phyloP scores from a whole-genome alignment of 768 basidiomycete species.

The Russula compacta region DNA sequence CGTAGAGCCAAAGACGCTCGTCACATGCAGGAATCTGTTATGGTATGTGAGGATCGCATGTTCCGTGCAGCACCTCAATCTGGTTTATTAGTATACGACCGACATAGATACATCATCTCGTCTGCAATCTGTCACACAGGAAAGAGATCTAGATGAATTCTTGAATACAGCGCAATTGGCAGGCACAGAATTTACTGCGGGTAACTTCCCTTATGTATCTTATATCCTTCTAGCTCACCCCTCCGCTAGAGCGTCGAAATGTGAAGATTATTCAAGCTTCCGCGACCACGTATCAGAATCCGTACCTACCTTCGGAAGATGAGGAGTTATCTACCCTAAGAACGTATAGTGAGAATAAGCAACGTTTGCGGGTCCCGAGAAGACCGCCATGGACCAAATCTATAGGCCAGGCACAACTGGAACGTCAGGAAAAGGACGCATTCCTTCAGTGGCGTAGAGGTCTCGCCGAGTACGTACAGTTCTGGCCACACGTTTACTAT shows the following conservation, averaged over 20 bases:
- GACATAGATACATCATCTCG: slow-evolving; percentile 60
- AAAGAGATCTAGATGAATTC: slow-evolving; percentile 92
- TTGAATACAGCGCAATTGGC: slow-evolving; percentile 91
- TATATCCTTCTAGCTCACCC: slow-evolving; percentile 8
- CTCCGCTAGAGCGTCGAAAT: slow-evolving; percentile 56
- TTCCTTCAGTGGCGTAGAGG: slow-evolving; percentile 93
- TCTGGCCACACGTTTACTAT: background rate
- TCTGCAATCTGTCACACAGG: slow-evolving; percentile 90
- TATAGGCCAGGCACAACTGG: slow-evolving; percentile 71
- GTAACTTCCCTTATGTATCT: slow-evolving; percentile 31
- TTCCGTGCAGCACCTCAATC: background rate
- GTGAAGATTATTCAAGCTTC: slow-evolving; percentile 68
- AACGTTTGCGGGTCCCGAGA: slow-evolving; percentile 76
- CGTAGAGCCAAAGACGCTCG: slow-evolving; percentile 72
- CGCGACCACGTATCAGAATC: slow-evolving; percentile 53
- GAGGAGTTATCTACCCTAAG: slow-evolving; percentile 70
- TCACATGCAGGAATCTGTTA: slow-evolving; percentile 47
- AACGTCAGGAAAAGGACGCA: slow-evolving; percentile 79
- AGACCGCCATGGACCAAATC: slow-evolving; percentile 82
- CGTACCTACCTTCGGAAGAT: slow-evolving; percentile 72
- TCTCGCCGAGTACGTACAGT: slow-evolving; percentile 65
- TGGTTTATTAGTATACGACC: slow-evolving; percentile 51
- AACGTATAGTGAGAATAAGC: slow-evolving; percentile 66
- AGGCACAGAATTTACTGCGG: slow-evolving; percentile 92
- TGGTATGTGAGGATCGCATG: slow-evolving; percentile 38